Conservation (phyloP, 2,329 filamentous ascomycete genomes). For the Trichoderma semiorbis region DNA sequence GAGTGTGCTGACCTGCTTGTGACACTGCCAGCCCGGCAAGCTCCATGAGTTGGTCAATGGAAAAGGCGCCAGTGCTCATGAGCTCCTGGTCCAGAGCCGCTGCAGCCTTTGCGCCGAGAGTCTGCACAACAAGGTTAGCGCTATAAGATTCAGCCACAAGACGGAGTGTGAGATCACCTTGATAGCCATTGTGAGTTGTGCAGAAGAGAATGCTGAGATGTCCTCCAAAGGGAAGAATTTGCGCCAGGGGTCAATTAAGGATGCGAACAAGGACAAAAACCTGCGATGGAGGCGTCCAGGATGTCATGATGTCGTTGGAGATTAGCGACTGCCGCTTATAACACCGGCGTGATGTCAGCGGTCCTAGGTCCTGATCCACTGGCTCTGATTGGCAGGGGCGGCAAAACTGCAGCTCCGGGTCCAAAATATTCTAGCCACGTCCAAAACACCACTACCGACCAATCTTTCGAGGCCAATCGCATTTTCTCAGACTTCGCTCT, state of each 20-base stretch:
- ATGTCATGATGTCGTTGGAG: slow-evolving; percentile 17
- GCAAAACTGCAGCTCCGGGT: slow-evolving; percentile 36
- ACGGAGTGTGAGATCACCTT: neutral
- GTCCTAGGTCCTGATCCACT: neutral
- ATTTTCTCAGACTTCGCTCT: neutral
- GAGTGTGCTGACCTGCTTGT: slow-evolving; percentile 64
- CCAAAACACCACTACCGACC: neutral
- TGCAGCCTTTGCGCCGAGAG: slow-evolving; percentile 81
- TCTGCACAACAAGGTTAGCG: slow-evolving; percentile 48
- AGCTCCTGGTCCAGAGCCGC: slow-evolving; percentile 88
- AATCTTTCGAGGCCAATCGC: neutral
- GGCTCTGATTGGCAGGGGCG: slow-evolving; percentile 34
- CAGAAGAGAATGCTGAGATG: neutral
- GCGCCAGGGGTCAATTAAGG: neutral
- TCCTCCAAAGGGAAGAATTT: neutral
- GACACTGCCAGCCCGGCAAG: slow-evolving; percentile 89
- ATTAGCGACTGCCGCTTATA: neutral
- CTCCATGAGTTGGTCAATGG: slow-evolving; percentile 96
- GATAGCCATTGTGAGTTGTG: neutral
- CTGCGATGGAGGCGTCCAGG: neutral
- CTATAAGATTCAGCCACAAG: neutral
- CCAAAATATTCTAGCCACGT: slow-evolving; percentile 22
- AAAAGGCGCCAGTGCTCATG: slow-evolving; percentile 85
- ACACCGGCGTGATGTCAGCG: slow-evolving; percentile 16
- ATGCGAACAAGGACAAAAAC: neutral